phyloP scores from a whole-genome alignment of 192 early-diverging fungal genomes.

The Linnemannia exigua region DNA sequence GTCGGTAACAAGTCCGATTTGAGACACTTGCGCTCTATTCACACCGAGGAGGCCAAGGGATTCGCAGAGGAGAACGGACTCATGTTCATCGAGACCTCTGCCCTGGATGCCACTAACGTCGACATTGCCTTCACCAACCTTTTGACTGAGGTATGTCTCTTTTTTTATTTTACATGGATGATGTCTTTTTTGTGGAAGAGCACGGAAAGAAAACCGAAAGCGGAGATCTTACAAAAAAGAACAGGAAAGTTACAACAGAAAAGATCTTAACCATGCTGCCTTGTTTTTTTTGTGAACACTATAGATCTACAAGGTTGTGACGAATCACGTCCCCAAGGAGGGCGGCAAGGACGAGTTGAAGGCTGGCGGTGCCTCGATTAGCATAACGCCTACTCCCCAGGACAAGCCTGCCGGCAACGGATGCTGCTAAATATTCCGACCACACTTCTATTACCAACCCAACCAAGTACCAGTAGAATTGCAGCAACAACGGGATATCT shows the following conservation, averaged over 20 bases:
- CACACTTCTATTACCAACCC: neutral
- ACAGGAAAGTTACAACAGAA: conserved; percentile 12
- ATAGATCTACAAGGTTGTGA: conserved; percentile 61
- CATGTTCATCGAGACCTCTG: conserved; percentile 90
- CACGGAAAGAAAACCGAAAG: neutral
- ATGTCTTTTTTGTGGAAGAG: neutral
- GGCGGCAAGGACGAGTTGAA: conserved; percentile 61
- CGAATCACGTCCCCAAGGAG: conserved; percentile 53
- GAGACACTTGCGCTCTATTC: conserved; percentile 76
- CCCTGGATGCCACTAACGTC: conserved; percentile 86
- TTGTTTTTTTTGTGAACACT: neutral
- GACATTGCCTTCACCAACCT: conserved; percentile 78
- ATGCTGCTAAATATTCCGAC: conserved; percentile 48
- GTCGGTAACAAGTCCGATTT: conserved; percentile 98
- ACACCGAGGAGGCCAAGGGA: conserved; percentile 82
- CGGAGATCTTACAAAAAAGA: conserved; percentile 6
- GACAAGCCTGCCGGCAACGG: conserved; percentile 56
- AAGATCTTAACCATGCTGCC: neutral
- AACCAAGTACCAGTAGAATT: neutral
- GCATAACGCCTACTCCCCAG: conserved; percentile 57
- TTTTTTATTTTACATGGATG: neutral
- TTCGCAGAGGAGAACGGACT: conserved; percentile 88
- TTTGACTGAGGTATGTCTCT: conserved; percentile 46
- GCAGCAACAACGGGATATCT: neutral
- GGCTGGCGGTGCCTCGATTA: conserved; percentile 56